These are phyloP conservation scores for Vinca minor DNA, from an alignment of 257 asterid genomes.

Conservation along the genomic window DNA sequence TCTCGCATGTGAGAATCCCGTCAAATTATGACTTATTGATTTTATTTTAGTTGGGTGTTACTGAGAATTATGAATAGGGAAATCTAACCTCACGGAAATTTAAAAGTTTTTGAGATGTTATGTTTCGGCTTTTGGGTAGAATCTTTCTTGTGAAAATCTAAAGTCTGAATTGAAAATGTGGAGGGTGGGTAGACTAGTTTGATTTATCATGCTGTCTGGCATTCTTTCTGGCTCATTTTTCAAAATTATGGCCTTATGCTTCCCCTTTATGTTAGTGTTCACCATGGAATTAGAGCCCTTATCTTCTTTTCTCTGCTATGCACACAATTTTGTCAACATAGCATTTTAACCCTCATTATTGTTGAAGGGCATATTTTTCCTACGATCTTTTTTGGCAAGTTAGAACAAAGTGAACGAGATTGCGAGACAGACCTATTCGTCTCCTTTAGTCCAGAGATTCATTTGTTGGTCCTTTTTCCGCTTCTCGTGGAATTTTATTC, in stretches of 20 bases:
- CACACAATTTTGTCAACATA: no score
- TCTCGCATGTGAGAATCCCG: slow-evolving; percentile 65
- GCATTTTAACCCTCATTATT: no score
- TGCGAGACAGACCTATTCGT: not conserved
- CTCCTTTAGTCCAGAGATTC: not conserved
- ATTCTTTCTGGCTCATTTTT: not conserved
- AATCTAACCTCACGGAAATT: not conserved
- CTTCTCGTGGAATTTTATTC: slow-evolving; percentile 12
- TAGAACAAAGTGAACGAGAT: not conserved
- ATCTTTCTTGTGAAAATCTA: not conserved
- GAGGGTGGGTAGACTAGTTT: not conserved
- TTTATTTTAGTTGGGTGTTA: not conserved
- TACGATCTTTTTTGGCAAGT: not conserved
- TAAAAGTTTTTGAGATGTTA: not conserved
- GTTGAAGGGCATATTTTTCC: not conserved
- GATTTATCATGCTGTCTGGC: not conserved
- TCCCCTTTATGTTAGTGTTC: not conserved
- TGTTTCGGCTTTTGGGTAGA: not conserved
- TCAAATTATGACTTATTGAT: not conserved
- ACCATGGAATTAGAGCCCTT: no score
- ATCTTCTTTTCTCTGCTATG: no score
- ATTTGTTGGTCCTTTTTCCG: slow-evolving; percentile 5
- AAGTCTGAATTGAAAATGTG: not conserved
- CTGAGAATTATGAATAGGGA: not conserved
- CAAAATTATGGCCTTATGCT: not conserved